phyloP scores from a whole-genome alignment of 2,329 filamentous ascomycete species.

The Periglandula ipomoeae region DNA sequence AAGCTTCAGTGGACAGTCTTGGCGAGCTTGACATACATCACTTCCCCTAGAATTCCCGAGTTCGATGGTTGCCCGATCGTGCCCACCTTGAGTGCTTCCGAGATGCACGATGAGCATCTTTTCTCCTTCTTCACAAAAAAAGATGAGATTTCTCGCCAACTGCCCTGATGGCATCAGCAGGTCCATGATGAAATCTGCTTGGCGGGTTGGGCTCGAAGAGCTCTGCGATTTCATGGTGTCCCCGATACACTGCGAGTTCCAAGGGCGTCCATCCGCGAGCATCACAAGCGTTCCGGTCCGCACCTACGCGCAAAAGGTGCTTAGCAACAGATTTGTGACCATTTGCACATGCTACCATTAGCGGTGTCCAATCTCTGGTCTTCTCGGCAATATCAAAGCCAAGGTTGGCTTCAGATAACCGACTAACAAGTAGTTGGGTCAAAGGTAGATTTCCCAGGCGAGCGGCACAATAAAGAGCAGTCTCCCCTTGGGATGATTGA shows the following conservation, averaged over 20 bases:
- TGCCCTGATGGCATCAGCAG: background rate
- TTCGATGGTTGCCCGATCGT: slow-evolving; percentile 3
- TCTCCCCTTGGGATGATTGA: slow-evolving; percentile 11
- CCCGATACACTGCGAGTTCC: slow-evolving; percentile 25
- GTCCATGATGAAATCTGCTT: background rate
- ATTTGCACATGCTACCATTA: slow-evolving; percentile 20
- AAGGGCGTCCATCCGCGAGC: slow-evolving; percentile 23
- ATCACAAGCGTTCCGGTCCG: slow-evolving; percentile 15
- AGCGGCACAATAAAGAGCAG: slow-evolving; percentile 17
- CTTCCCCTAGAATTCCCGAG: background rate
- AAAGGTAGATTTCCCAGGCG: slow-evolving; percentile 10
- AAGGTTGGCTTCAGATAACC: slow-evolving; percentile 5
- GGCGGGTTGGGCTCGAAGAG: slow-evolving; percentile 3
- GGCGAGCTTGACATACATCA: background rate
- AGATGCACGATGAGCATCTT: slow-evolving; percentile 9
- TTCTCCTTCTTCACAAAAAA: background rate
- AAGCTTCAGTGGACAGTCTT: slow-evolving; percentile 6
- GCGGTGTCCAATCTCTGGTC: slow-evolving; percentile 22
- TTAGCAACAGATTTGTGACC: slow-evolving; percentile 17
- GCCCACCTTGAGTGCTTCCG: slow-evolving; percentile 10
- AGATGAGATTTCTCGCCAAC: background rate
- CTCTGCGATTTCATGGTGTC: slow-evolving; percentile 20
- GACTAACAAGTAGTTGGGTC: slow-evolving; percentile 7
- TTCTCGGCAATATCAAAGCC: slow-evolving; percentile 14
- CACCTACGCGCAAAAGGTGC: slow-evolving; percentile 19